Conservation (phyloP, 2,329 filamentous ascomycete species). For the Zasmidium cellare region DNA sequence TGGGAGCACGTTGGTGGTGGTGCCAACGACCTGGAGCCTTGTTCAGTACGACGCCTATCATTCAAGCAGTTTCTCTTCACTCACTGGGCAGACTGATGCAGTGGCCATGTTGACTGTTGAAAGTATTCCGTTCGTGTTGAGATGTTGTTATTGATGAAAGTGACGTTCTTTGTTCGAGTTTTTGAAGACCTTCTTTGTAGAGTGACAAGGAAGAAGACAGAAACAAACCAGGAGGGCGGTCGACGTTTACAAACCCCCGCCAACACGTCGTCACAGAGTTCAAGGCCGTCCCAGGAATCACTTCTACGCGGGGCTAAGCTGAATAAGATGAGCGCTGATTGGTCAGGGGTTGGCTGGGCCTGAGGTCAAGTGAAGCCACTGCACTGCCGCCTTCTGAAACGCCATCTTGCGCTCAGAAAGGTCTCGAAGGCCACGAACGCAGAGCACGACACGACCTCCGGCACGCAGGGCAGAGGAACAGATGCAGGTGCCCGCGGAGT, state of each 20-base stretch:
- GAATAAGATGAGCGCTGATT: slow-evolving; percentile 4
- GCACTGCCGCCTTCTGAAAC: background rate
- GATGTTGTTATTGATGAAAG: background rate
- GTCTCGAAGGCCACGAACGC: too few species aligned
- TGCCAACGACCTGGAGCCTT: slow-evolving; percentile 36
- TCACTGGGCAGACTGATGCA: slow-evolving; percentile 22
- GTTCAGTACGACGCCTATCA: background rate
- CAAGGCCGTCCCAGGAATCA: background rate
- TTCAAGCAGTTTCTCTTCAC: background rate
- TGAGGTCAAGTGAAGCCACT: background rate
- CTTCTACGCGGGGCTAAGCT: background rate
- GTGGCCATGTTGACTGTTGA: slow-evolving; percentile 9
- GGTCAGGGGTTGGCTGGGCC: background rate
- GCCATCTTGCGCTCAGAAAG: too few species aligned
- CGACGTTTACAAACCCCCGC: slow-evolving; percentile 3
- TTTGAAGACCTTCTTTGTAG: slow-evolving; percentile 1
- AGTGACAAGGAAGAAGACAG: background rate
- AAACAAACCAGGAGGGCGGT: background rate
- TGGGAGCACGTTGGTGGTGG: slow-evolving; percentile 45
- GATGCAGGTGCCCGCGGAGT: background rate
- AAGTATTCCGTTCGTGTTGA: background rate
- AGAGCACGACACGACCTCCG: background rate
- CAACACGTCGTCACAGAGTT: slow-evolving; percentile 5
- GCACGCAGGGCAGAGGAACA: background rate
- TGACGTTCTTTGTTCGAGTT: background rate